Percentiles rank a stretch among this genome's conserved stretches.
These are phyloP conservation scores for button mushroom (Agaricus bisporus) DNA, from an alignment of 768 basidiomycete species.

Conservation along the genomic window DNA sequence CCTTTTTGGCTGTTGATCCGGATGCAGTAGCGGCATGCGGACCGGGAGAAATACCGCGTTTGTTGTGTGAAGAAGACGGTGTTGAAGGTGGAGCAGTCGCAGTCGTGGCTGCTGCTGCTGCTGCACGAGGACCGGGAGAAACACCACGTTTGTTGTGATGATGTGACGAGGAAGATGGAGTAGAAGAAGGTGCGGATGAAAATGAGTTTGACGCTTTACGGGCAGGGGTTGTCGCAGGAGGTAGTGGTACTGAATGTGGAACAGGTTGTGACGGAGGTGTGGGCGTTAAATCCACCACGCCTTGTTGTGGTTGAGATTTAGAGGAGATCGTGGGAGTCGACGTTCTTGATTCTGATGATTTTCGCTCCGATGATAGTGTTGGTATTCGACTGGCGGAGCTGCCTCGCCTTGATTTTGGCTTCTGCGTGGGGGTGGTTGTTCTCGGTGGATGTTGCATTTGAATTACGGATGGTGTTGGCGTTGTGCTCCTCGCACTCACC, in stretches of 20 bases:
- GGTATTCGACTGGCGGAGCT: slow-evolving; percentile 35
- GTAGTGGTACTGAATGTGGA: slow-evolving; percentile 24
- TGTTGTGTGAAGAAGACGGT: slow-evolving; percentile 11
- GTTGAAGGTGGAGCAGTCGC: not conserved
- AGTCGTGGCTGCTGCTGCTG: slow-evolving; percentile 1
- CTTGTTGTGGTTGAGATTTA: slow-evolving; percentile 21
- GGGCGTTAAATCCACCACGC: slow-evolving; percentile 15
- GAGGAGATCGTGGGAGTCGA: slow-evolving; percentile 31
- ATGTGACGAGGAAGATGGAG: not conserved
- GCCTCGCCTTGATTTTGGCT: slow-evolving; percentile 27
- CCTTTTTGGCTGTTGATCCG: slow-evolving; percentile 14
- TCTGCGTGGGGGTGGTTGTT: slow-evolving; percentile 25
- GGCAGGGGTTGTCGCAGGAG: slow-evolving; percentile 20
- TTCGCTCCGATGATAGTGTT: slow-evolving; percentile 31
- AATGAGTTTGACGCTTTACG: slow-evolving; percentile 13
- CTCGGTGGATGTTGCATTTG: slow-evolving; percentile 32
- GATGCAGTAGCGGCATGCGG: slow-evolving; percentile 1
- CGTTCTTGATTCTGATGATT: slow-evolving; percentile 42
- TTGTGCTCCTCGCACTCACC: not conserved
- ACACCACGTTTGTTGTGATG: slow-evolving; percentile 20
- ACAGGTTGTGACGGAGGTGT: slow-evolving; percentile 24
- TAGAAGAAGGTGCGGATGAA: not conserved
- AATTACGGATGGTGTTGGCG: slow-evolving; percentile 1
- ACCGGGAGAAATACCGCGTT: slow-evolving; percentile 28
- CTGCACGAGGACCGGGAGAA: slow-evolving; percentile 19